These are phyloP conservation scores for Trypanosoma brucei DNA, from an alignment of 208 protist species.

Conservation along the genomic window DNA sequence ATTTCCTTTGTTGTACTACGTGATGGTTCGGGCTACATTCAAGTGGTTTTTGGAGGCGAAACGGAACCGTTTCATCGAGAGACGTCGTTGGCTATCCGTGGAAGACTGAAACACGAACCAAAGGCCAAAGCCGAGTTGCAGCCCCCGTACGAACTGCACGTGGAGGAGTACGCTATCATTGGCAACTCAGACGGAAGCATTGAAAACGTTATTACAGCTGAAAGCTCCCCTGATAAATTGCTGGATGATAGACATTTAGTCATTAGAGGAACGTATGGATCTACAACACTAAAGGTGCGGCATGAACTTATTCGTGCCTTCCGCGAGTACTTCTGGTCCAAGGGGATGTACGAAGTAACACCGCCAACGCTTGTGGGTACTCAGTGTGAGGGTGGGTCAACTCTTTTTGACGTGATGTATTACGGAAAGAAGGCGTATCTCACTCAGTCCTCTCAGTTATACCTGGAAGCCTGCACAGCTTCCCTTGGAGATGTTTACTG, in stretches of 20 bases:
- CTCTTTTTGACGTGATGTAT: conserved; percentile 98
- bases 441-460: conserved; percentile 99
- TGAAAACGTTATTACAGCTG: conserved; percentile 87
- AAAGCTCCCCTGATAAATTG: conserved; percentile 90
- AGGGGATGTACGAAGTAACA: conserved; percentile 92
- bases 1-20: conserved; percentile 96
- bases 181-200: conserved; percentile 76
- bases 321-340: conserved; percentile 93
- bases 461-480: conserved; percentile 96
- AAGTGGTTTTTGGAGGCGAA: conserved; percentile 91
- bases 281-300: conserved; percentile 89
- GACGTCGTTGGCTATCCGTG: conserved; percentile 80
- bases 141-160: conserved; percentile 82
- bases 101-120: conserved; percentile 59
- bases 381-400: conserved; percentile 97
- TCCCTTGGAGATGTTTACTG: conserved; percentile 96
- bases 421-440: conserved; percentile 97
- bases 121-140: conserved; percentile 81
- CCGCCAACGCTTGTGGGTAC: conserved; percentile 98
- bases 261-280: conserved; percentile 86
- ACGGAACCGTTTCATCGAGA: conserved; percentile 82
- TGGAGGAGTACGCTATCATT: conserved; percentile 85
- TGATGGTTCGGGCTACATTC: conserved; percentile 95
- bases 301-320: conserved; percentile 89
- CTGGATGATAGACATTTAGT: conserved; percentile 95